phyloP scores from a whole-genome alignment of 768 basidiomycete genomes.

The Amanita phalloides region DNA sequence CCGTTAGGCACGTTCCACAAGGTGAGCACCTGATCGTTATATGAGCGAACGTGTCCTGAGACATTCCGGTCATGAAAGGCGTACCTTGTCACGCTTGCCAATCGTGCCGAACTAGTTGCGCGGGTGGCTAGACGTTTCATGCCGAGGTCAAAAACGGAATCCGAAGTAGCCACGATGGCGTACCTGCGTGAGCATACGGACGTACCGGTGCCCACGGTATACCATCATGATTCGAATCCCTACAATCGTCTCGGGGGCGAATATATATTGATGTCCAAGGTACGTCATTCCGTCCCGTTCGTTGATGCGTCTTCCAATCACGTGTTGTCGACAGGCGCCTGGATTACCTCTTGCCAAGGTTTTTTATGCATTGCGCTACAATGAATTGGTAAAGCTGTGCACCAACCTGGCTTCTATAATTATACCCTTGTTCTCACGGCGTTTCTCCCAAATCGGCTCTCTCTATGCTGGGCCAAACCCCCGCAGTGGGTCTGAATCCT shows the following conservation, averaged over 20 bases:
- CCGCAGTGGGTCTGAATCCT: slow-evolving; percentile 11
- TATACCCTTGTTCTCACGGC: slow-evolving; percentile 66
- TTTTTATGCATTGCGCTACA: slow-evolving; percentile 61
- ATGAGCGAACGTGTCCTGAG: slow-evolving; percentile 3
- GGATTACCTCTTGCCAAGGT: slow-evolving; percentile 64
- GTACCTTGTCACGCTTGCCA: slow-evolving; percentile 60
- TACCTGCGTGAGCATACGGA: slow-evolving; percentile 62
- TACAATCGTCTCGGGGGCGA: slow-evolving; percentile 80
- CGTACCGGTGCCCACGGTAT: slow-evolving; percentile 67
- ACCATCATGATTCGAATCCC: slow-evolving; percentile 73
- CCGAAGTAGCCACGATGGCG: slow-evolving; percentile 79
- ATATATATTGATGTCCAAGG: slow-evolving; percentile 83
- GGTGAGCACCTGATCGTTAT: slow-evolving; percentile 19
- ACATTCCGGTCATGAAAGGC: slow-evolving; percentile 32
- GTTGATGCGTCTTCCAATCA: slow-evolving; percentile 2
- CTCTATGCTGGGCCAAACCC: slow-evolving; percentile 49
- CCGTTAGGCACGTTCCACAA: slow-evolving; percentile 76
- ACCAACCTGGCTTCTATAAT: slow-evolving; percentile 59
- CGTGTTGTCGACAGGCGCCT: slow-evolving; percentile 38
- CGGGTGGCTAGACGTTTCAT: slow-evolving; percentile 79
- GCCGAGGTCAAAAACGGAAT: slow-evolving; percentile 80
- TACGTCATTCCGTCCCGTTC: slow-evolving; percentile 18
- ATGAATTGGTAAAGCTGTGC: slow-evolving; percentile 51
- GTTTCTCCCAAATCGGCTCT: slow-evolving; percentile 69
- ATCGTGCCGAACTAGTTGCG: slow-evolving; percentile 56